Conservation (phyloP, 73 alveolate species). For the Paramecium biaurelia region DNA sequence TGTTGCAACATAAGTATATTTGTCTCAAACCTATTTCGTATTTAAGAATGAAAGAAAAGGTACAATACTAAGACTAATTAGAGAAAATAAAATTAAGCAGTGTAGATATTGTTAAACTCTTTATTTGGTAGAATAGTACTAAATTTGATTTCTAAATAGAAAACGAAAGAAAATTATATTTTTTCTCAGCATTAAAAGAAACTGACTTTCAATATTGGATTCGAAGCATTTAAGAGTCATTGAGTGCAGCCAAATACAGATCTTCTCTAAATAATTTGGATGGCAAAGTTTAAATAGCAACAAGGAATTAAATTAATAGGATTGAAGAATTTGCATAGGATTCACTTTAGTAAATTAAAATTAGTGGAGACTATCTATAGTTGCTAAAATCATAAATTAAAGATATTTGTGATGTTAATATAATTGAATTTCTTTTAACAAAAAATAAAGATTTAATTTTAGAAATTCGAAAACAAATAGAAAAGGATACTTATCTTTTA, state of each 20-base stretch:
- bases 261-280: background rate
- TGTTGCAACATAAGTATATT: background rate
- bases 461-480: background rate
- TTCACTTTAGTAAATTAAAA: background rate
- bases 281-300: background rate
- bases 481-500: background rate
- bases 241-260: background rate
- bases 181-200: background rate
- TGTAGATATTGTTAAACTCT: background rate
- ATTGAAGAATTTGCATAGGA: conserved; percentile 7
- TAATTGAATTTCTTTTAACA: background rate
- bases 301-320: background rate
- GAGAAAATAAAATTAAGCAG: background rate
- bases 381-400: background rate
- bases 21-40: background rate
- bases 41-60: background rate
- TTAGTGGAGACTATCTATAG: background rate
- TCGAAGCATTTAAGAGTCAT: background rate
- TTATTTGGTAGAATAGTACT: background rate
- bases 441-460: background rate
- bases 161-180: background rate
- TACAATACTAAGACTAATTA: background rate
- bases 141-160: conserved; percentile 4
- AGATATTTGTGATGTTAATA: background rate
- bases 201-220: background rate